Conservation (phyloP, 192 early-diverging fungal species). For the Powellomyces hirtus region DNA sequence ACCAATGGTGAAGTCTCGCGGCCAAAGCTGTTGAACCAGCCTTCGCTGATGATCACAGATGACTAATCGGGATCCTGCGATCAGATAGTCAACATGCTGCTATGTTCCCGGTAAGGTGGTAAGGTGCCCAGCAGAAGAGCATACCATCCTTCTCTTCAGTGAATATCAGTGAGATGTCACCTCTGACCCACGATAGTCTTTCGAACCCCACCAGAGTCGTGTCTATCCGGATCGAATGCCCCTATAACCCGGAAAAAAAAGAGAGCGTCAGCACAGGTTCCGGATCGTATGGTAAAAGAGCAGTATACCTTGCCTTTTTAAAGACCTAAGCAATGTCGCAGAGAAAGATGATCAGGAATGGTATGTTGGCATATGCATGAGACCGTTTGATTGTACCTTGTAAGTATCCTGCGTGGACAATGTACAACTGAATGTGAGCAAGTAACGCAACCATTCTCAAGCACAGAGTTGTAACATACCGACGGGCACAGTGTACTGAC, state of each 20-base stretch:
- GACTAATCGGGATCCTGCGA: slow-evolving; percentile 24
- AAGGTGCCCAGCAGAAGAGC: neutral
- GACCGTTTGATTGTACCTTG: too few relatives aligned
- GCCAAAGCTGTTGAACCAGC: slow-evolving; percentile 46
- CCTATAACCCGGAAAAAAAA: too few relatives aligned
- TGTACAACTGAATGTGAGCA: too few relatives aligned
- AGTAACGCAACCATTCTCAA: too few relatives aligned
- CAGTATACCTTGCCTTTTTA: slow-evolving; percentile 31
- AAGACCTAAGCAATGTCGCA: too few relatives aligned
- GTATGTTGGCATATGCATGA: too few relatives aligned
- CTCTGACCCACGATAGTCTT: slow-evolving; percentile 47
- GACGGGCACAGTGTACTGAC: slow-evolving; percentile 46
- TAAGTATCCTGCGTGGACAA: slow-evolving; percentile 30
- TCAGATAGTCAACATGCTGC: neutral
- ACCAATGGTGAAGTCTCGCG: slow-evolving; percentile 38
- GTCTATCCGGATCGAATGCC: slow-evolving; percentile 45
- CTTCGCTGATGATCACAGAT: slow-evolving; percentile 46
- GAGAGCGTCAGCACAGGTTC: neutral
- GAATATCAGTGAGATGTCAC: slow-evolving; percentile 52
- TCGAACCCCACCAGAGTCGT: slow-evolving; percentile 58
- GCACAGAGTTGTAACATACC: slow-evolving; percentile 7
- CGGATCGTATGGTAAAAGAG: too few relatives aligned
- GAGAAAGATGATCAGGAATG: too few relatives aligned
- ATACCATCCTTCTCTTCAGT: slow-evolving; percentile 20
- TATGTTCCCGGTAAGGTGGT: neutral